Base-by-base conservation (phyloP, 2,329 filamentous ascomycete genomes). In the Chaetomium olivaceum region DNA sequence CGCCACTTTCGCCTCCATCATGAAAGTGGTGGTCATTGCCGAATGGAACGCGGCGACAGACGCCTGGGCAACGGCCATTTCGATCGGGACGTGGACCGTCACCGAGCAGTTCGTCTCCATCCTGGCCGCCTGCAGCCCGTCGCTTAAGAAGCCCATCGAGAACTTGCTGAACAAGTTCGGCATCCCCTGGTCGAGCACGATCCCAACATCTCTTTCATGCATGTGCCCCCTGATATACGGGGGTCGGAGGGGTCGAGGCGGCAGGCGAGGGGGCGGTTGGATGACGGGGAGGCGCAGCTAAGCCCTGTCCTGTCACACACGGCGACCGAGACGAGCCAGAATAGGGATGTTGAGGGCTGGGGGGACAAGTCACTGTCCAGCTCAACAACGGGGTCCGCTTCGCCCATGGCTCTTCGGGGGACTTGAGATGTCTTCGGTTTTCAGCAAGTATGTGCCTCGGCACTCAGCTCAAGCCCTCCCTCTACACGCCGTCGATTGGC, bases 101-200 rank as follows among this genome's bases (percentile, higher is more conserved):
- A 43, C 63, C 25, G 67, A 71, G 57, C 66, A 69, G 64, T 60
- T 69, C 5, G 52, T 68, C 23, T 66, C 66, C 36, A 39, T 71
- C 12, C 27, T 66, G 1, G 69, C 66, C 27, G 69, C 69, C 14
- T 71, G 69, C 61, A 64, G 67, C 46, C 69, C 69, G 12, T 67
- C 67, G 14, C 63, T 71, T n/a, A 71, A 71, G 61, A 60, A 63
- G 21, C 69, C 69, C 4, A 68, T 71, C 27, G 62, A 71, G 57
- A 52, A 19, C 14, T 14, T 68, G 51, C 46, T 71, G 9, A 58
- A 31, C 43, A 62, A 59, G 33, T 66, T 31, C 7, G 69, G 69
- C 1, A 55, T 71, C 46, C 54, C 9, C 50, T 70, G 9, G 64
- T 63, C 27, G 48, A 59, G 29, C 51, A 61, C 27, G 51, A 62